Percentiles rank a stretch among this genome's conserved stretches.
These are phyloP conservation scores for Coniochaeta pulveracea DNA, from an alignment of 2,329 filamentous ascomycete species.

Conservation along the genomic window DNA sequence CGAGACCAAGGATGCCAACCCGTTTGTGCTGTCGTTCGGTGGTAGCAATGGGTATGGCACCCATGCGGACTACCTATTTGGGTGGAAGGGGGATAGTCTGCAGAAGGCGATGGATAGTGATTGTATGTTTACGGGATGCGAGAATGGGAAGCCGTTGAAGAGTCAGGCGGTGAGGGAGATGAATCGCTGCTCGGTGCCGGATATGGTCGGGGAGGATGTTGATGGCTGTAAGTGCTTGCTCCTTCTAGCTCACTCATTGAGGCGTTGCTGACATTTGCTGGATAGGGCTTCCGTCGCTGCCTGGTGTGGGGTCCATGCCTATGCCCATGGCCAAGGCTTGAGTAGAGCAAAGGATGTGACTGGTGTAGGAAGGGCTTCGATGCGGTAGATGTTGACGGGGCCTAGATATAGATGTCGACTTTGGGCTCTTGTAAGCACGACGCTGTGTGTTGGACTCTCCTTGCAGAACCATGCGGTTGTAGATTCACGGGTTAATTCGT, in stretches of 20 bases:
- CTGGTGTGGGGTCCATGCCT: background rate
- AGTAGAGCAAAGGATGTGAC: too few species aligned
- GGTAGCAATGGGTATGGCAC: conserved; percentile 16
- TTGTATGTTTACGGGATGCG: conserved; percentile 21
- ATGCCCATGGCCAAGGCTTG: background rate
- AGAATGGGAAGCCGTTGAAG: conserved; percentile 19
- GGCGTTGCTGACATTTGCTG: background rate
- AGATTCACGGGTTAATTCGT: too few species aligned
- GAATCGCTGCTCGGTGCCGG: conserved; percentile 19
- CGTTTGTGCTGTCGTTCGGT: conserved; percentile 16
- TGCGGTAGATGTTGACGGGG: too few species aligned
- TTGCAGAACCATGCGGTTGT: too few species aligned
- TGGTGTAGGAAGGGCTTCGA: too few species aligned
- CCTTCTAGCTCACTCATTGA: background rate
- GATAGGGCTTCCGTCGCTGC: conserved; percentile 3
- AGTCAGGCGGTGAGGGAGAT: conserved; percentile 19
- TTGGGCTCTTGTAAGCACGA: too few species aligned
- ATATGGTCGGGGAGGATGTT: conserved; percentile 17
- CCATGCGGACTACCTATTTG: conserved; percentile 21
- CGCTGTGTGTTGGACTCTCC: too few species aligned
- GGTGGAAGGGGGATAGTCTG: conserved; percentile 21
- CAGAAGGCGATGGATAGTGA: conserved; percentile 19
- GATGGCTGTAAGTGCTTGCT: conserved; percentile 15
- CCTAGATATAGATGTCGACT: too few species aligned
- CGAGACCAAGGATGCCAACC: conserved; percentile 19